Conservation (phyloP, 805 yeast genomes). For the Candida nitratophila region DNA sequence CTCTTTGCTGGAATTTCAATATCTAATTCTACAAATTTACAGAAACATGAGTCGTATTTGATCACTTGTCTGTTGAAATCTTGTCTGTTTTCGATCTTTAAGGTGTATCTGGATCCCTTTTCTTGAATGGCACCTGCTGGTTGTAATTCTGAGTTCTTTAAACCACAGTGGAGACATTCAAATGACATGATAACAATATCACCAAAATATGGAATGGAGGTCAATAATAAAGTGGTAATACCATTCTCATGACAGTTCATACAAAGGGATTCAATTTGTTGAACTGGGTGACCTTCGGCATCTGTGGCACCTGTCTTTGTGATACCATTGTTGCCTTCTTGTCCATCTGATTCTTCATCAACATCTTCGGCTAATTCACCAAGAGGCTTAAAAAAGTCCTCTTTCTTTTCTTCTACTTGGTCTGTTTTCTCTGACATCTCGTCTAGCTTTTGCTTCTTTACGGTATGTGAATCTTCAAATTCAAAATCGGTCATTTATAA, state of each 20-base stretch:
- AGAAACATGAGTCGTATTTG: slow-evolving; percentile 79
- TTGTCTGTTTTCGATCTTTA: slow-evolving; percentile 57
- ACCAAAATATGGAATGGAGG: slow-evolving; percentile 85
- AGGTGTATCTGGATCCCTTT: slow-evolving; percentile 69
- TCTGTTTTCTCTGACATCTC: slow-evolving; percentile 9
- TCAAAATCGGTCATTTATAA: slow-evolving; percentile 11
- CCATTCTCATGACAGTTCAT: slow-evolving; percentile 93
- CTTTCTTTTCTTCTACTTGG: slow-evolving; percentile 16
- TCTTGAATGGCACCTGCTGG: slow-evolving; percentile 92
- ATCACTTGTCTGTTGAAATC: slow-evolving; percentile 90
- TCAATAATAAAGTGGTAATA: slow-evolving; percentile 71
- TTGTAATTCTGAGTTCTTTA: slow-evolving; percentile 87
- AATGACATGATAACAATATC: slow-evolving; percentile 93
- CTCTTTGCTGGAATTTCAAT: slow-evolving; percentile 93
- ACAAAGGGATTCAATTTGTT: slow-evolving; percentile 90
- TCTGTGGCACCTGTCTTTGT: slow-evolving; percentile 71
- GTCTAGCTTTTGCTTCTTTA: slow-evolving; percentile 22
- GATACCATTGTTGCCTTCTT: slow-evolving; percentile 33
- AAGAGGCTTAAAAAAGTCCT: slow-evolving; percentile 48
- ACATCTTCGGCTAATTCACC: slow-evolving; percentile 49
- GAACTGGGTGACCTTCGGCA: slow-evolving; percentile 88
- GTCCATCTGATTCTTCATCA: slow-evolving; percentile 21
- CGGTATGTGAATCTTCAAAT: slow-evolving; percentile 5
- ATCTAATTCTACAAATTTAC: slow-evolving; percentile 76
- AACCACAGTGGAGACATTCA: slow-evolving; percentile 91